Evolutionary conservation across 441 rosid species (phyloP).

Genomic region (Croton laevigatus): DNA sequence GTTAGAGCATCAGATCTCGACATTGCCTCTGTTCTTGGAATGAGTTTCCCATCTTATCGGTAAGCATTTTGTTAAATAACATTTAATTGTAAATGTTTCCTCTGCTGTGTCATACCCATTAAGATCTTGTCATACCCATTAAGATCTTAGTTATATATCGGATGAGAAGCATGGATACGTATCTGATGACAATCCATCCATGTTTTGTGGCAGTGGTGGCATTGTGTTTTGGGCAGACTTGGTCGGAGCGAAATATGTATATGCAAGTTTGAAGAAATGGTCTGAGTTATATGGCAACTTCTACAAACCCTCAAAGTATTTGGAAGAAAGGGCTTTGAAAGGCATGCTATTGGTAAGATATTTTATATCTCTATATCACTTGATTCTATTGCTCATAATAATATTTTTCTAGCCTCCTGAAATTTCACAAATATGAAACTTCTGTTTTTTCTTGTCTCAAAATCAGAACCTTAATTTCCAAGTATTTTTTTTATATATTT

Average conservation of each 20-base stretch:
- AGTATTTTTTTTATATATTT: neutral
- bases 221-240: constrained; percentile 78
- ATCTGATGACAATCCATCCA: constrained; percentile 10
- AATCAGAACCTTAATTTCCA: neutral
- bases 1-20: constrained; percentile 93
- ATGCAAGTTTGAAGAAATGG: constrained; percentile 67
- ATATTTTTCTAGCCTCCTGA: too few species aligned
- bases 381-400: neutral
- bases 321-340: constrained; percentile 80
- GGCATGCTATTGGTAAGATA: constrained; percentile 70
- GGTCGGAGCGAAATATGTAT: constrained; percentile 58
- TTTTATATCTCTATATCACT: neutral
- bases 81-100: neutral
- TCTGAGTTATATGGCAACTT: constrained; percentile 60
- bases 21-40: constrained; percentile 88
- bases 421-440: neutral
- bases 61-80: constrained; percentile 27
- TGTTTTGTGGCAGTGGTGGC: constrained; percentile 64
- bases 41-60: constrained; percentile 98
- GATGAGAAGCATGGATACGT: neutral
- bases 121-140: too few species aligned
- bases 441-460: neutral
- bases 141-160: too few species aligned
- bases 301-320: constrained; percentile 69
- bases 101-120: neutral